A percentile compares a stretch with the other conserved stretches of the same genome.
Conservation (phyloP, 73 alveolate genomes). For the Paramecium pentaurelia region DNA sequence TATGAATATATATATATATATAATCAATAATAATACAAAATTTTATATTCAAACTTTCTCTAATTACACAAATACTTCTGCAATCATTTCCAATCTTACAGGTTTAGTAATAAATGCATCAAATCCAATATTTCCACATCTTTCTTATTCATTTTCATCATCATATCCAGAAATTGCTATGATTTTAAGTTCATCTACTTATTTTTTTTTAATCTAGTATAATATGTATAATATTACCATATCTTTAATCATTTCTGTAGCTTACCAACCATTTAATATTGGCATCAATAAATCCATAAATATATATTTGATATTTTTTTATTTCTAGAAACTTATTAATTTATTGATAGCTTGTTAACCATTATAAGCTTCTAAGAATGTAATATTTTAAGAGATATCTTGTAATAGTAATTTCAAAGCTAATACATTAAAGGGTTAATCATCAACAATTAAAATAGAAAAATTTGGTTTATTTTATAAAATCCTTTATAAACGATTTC, state of each 20-base stretch:
- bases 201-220: background rate
- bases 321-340: background rate
- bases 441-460: constrained; percentile 56
- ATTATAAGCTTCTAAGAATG: constrained; percentile 50
- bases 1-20: background rate
- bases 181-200: background rate
- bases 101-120: constrained; percentile 28
- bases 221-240: background rate
- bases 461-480: background rate
- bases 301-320: background rate
- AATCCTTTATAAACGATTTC: background rate
- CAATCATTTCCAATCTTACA: background rate
- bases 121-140: constrained; percentile 36
- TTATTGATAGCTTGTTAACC: constrained; percentile 55
- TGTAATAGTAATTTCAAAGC: constrained; percentile 23
- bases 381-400: background rate
- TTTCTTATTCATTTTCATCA: constrained; percentile 36
- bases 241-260: constrained; percentile 24
- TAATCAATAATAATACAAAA: background rate
- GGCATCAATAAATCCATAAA: constrained; percentile 58
- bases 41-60: background rate
- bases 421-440: constrained; percentile 51
- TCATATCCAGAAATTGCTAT: constrained; percentile 23
- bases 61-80: constrained; percentile 38
- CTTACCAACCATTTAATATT: constrained; percentile 55